Evolutionary conservation across 2,329 filamentous ascomycete genomes (phyloP).

Genomic region (Coleophoma cylindrospora): DNA sequence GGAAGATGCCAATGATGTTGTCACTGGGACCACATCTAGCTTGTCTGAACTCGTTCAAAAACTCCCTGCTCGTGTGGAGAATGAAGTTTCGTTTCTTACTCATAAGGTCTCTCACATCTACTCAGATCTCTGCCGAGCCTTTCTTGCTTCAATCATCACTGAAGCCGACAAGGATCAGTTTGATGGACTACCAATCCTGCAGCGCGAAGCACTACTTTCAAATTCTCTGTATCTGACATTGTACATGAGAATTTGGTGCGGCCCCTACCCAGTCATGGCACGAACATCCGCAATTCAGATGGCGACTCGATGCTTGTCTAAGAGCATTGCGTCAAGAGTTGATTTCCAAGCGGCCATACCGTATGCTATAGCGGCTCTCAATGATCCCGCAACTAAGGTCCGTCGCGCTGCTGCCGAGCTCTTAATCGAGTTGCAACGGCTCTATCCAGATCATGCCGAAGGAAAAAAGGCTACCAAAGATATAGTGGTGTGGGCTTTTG

Average conservation of each 20-base stretch:
- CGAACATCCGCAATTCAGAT: slow-evolving; percentile 65
- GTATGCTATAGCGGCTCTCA: slow-evolving; percentile 70
- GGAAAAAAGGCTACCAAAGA: slow-evolving; percentile 34
- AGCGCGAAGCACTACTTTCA: slow-evolving; percentile 47
- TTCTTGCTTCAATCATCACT: slow-evolving; percentile 47
- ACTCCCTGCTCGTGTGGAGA: slow-evolving; percentile 27
- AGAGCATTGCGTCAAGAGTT: slow-evolving; percentile 39
- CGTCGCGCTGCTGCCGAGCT: slow-evolving; percentile 70
- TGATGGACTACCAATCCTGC: slow-evolving; percentile 49
- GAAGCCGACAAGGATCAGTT: slow-evolving; percentile 28
- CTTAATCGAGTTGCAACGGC: slow-evolving; percentile 47
- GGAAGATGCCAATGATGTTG: slow-evolving; percentile 30
- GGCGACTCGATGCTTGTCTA: slow-evolving; percentile 52
- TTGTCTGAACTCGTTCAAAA: slow-evolving; percentile 16
- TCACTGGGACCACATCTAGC: slow-evolving; percentile 23
- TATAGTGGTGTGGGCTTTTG: slow-evolving; percentile 50
- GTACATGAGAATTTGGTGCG: slow-evolving; percentile 70
- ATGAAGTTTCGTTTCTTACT: slow-evolving; percentile 46
- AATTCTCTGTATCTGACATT: slow-evolving; percentile 70
- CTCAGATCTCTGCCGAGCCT: slow-evolving; percentile 52
- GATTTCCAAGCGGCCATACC: slow-evolving; percentile 82
- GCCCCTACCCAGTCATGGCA: slow-evolving; percentile 63
- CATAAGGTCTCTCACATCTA: slow-evolving; percentile 47
- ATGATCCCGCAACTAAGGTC: slow-evolving; percentile 71
- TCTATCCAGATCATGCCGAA: slow-evolving; percentile 36